A percentile compares a stretch with the other conserved stretches of the same genome.
Evolutionary conservation across 768 basidiomycete genomes (phyloP).

Genomic region (Panellus pusillus): DNA sequence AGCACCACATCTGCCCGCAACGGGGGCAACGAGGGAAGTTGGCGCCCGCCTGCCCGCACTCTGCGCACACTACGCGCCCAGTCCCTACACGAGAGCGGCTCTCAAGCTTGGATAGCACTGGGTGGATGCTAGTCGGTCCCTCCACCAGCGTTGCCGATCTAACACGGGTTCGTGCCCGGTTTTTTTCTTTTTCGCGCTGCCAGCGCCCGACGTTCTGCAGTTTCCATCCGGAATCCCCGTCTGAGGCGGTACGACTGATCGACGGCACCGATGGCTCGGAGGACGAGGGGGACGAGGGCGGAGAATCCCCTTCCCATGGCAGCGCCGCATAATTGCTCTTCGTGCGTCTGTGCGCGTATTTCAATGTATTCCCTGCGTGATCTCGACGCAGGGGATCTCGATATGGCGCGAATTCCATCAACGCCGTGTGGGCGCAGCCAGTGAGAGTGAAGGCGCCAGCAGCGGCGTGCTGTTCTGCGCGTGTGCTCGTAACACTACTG

Average conservation of each 20-base stretch:
- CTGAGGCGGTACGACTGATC: conserved; percentile 18
- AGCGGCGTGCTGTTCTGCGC: conserved; percentile 3
- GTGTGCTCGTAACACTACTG: conserved; percentile 1
- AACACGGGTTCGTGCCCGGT: not conserved
- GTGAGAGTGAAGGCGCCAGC: conserved; percentile 21
- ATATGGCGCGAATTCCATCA: not conserved
- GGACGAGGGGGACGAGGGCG: not conserved
- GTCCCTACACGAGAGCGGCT: conserved; percentile 15
- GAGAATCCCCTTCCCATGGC: too few relatives aligned
- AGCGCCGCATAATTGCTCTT: not conserved
- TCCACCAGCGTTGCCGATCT: not conserved
- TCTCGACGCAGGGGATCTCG: not conserved
- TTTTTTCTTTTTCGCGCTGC: not conserved
- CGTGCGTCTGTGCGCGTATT: not conserved
- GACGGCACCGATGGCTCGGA: conserved; percentile 10
- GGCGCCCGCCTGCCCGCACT: conserved; percentile 4
- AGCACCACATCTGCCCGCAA: conserved; percentile 17
- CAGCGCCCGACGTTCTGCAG: not conserved
- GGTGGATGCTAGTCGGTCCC: conserved; percentile 6
- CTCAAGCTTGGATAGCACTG: conserved; percentile 10
- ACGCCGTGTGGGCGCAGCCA: conserved; percentile 15
- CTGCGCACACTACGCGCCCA: conserved; percentile 15
- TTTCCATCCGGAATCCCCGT: conserved; percentile 9
- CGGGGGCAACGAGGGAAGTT: conserved; percentile 19
- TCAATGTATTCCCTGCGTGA: not conserved